Conservation (phyloP, 495 filamentous ascomycete species). For the Aspergillus cavernicola region DNA sequence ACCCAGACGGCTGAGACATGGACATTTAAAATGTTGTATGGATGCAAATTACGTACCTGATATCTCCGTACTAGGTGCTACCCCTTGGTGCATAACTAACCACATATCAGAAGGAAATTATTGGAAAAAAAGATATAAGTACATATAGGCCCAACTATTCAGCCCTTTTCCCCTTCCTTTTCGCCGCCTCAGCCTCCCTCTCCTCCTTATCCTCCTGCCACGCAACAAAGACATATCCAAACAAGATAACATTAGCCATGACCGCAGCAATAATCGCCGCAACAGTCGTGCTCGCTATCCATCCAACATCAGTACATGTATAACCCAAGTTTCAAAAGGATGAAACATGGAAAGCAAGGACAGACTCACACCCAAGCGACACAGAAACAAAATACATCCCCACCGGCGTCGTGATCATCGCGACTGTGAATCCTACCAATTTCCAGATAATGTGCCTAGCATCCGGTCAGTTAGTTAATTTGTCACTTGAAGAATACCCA, state of each 20-base stretch:
- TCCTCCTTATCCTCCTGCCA: conserved; percentile 83
- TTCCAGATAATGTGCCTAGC: conserved; percentile 81
- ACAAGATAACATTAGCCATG: conserved; percentile 85
- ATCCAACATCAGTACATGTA: neutral
- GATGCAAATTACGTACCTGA: neutral
- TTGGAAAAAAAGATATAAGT: conserved; percentile 6
- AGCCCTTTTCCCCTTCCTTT: conserved; percentile 58
- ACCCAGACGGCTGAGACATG: neutral
- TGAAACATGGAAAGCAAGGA: neutral
- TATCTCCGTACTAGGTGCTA: neutral
- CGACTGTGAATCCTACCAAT: conserved; percentile 81
- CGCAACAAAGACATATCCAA: conserved; percentile 87
- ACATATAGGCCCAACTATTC: conserved; percentile 28
- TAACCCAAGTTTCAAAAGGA: neutral
- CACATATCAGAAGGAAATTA: too few relatives aligned
- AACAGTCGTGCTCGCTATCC: conserved; percentile 81
- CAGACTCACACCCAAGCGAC: conserved; percentile 67
- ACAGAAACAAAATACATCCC: conserved; percentile 82
- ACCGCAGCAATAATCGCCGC: conserved; percentile 82
- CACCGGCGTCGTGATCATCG: conserved; percentile 83
- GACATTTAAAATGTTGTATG: neutral
- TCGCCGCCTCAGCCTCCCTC: conserved; percentile 43
- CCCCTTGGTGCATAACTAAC: too few relatives aligned
- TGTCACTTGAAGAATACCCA: too few relatives aligned
- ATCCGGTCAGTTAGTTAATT: neutral